These are phyloP conservation scores for Austroboletus novae-zelandiae DNA, from an alignment of 1,284 basidiomycete genomes.

Conservation along the genomic window DNA sequence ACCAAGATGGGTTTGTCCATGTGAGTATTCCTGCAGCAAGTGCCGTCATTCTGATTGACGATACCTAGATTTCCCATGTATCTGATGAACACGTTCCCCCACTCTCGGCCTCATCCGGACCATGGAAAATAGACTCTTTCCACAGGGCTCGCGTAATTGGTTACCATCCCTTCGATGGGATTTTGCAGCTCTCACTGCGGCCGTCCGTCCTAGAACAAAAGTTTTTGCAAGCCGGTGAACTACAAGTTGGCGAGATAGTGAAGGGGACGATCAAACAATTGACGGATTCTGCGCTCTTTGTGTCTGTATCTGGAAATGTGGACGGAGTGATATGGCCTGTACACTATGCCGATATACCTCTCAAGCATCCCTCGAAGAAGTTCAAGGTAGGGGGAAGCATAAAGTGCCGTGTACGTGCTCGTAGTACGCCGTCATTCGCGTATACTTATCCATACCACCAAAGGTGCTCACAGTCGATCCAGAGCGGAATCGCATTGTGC, in stretches of 20 bases:
- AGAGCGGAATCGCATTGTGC: constrained; percentile 75
- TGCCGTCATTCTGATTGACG: constrained; percentile 7
- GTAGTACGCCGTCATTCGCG: constrained; percentile 1
- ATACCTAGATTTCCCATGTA: constrained; percentile 82
- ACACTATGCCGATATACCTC: constrained; percentile 91
- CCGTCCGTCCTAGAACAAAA: constrained; percentile 82
- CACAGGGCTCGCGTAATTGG: constrained; percentile 92
- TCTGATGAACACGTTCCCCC: constrained; percentile 88
- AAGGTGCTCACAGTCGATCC: constrained; percentile 88
- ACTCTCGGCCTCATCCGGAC: constrained; percentile 66
- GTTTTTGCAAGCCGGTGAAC: constrained; percentile 84
- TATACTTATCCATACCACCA: constrained; percentile 6
- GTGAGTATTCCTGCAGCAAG: constrained; percentile 44
- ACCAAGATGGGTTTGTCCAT: constrained; percentile 80
- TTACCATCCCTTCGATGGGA: constrained; percentile 84
- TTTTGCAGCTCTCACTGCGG: constrained; percentile 85
- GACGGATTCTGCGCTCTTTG: constrained; percentile 77
- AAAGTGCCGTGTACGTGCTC: constrained; percentile 74
- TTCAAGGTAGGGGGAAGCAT: constrained; percentile 86
- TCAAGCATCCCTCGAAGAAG: constrained; percentile 90
- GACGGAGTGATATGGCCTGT: constrained; percentile 94
- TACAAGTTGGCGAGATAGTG: constrained; percentile 80
- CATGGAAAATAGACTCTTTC: constrained; percentile 76
- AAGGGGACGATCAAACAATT: constrained; percentile 86
- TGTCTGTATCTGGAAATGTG: constrained; percentile 81